Percentiles rank a stretch among this genome's conserved stretches.
Evolutionary conservation across 179 eudicot species (phyloP).

Genomic region (Silene coronaria): DNA sequence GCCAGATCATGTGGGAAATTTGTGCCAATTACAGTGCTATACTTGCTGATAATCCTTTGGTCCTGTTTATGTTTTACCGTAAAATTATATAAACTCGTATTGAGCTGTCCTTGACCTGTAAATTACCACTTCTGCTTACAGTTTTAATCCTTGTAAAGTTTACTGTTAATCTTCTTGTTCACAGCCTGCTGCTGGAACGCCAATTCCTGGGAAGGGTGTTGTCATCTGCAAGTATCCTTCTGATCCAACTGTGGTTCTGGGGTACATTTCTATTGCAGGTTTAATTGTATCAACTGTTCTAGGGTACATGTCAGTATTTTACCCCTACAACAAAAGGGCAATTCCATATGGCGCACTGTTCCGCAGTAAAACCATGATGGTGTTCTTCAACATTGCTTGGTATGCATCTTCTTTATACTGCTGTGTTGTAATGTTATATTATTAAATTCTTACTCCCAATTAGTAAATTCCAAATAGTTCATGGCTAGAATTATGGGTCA

Average conservation of each 20-base stretch:
- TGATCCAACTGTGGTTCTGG: constrained; percentile 60
- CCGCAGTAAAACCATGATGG: constrained; percentile 49
- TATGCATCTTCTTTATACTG: constrained; percentile 25
- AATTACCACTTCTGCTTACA: neutral
- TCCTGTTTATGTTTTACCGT: neutral
- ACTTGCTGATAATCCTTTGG: neutral
- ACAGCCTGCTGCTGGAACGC: constrained; percentile 73
- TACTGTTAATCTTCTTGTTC: neutral
- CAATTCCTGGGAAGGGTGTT: constrained; percentile 59
- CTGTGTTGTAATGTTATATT: neutral
- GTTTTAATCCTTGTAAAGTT: neutral
- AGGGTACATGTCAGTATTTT: constrained; percentile 54
- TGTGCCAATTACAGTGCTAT: neutral
- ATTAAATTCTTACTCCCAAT: neutral
- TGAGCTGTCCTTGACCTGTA: neutral
- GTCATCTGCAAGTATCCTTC: constrained; percentile 76
- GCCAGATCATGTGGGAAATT: neutral
- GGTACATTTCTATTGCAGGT: constrained; percentile 50
- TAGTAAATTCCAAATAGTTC: too few species aligned
- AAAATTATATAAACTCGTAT: neutral
- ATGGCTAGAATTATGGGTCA: too few species aligned
- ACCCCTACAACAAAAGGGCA: constrained; percentile 63
- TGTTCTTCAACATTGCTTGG: constrained; percentile 71
- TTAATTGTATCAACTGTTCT: constrained; percentile 41
- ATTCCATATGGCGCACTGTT: constrained; percentile 62